Conservation (phyloP, 1,284 basidiomycete genomes). For the Fomitopsis schrenkii region DNA sequence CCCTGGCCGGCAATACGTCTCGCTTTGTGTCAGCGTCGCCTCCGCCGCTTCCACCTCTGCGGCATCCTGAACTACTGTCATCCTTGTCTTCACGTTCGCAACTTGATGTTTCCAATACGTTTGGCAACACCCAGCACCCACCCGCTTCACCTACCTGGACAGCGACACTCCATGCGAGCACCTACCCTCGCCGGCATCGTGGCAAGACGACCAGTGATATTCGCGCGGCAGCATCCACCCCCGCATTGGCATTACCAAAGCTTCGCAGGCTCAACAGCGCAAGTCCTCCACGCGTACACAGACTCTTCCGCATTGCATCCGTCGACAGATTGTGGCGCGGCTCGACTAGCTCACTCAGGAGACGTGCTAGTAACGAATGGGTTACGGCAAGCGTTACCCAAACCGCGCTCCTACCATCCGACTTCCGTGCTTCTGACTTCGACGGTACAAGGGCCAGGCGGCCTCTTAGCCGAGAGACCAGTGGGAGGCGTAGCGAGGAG, state of each 20-base stretch:
- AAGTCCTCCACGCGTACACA: conserved; percentile 23
- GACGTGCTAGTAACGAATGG: conserved; percentile 41
- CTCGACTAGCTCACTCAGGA: background rate
- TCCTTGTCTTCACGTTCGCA: conserved; percentile 16
- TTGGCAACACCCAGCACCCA: background rate
- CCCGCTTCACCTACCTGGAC: conserved; percentile 4
- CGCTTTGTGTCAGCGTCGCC: conserved; percentile 15
- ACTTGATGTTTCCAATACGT: conserved; percentile 10
- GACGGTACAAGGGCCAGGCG: conserved; percentile 32
- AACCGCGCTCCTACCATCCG: conserved; percentile 16
- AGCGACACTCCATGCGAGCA: conserved; percentile 11
- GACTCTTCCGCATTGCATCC: conserved; percentile 17
- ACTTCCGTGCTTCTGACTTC: conserved; percentile 26
- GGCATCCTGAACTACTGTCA: conserved; percentile 43
- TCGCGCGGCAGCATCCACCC: conserved; percentile 6
- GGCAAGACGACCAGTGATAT: conserved; percentile 8
- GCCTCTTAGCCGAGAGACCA: background rate
- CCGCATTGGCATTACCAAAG: conserved; percentile 5
- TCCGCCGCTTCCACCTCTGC: conserved; percentile 49
- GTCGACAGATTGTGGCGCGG: background rate
- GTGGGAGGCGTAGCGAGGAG: background rate
- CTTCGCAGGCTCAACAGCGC: conserved; percentile 18
- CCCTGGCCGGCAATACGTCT: conserved; percentile 6
- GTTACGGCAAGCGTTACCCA: conserved; percentile 26
- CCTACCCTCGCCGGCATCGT: conserved; percentile 20